Conservation (phyloP, 441 rosid genomes). For the Pelargonium citronellum region DNA sequence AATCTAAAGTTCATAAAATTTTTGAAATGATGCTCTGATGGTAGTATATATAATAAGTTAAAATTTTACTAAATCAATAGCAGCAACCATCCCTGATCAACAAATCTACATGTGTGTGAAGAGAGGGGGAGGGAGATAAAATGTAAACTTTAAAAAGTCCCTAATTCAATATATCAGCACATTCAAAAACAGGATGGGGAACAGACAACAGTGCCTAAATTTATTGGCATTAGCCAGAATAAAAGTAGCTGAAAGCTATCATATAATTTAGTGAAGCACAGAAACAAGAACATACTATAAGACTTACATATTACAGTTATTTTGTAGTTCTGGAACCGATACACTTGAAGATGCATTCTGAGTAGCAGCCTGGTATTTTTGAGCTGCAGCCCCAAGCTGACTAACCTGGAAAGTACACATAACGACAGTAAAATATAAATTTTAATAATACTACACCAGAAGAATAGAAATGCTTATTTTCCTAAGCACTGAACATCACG, state of each 20-base stretch:
- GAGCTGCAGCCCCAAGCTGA: slow-evolving; percentile 92
- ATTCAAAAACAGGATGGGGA: not conserved
- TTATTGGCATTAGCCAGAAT: not conserved
- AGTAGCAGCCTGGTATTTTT: slow-evolving; percentile 79
- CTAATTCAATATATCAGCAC: not conserved
- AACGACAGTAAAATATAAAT: slow-evolving; percentile 10
- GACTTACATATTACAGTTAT: slow-evolving; percentile 80
- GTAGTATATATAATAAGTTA: not conserved
- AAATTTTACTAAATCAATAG: not conserved
- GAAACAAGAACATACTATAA: not conserved
- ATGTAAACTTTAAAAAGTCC: not conserved
- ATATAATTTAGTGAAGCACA: not conserved
- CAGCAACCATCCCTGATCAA: not conserved
- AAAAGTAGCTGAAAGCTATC: not conserved
- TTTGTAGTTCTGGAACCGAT: slow-evolving; percentile 79
- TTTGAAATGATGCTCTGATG: no score
- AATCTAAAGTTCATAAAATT: not conserved
- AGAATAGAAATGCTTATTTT: not conserved
- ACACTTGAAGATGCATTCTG: slow-evolving; percentile 79
- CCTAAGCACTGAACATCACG: not conserved
- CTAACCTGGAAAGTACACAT: slow-evolving; percentile 53
- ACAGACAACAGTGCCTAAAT: not conserved
- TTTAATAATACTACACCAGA: not conserved
- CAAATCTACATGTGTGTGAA: not conserved
- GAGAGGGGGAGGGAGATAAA: not conserved